Evolutionary conservation across 1,284 basidiomycete species (phyloP).

Genomic region (Entoloma clypeatum): DNA sequence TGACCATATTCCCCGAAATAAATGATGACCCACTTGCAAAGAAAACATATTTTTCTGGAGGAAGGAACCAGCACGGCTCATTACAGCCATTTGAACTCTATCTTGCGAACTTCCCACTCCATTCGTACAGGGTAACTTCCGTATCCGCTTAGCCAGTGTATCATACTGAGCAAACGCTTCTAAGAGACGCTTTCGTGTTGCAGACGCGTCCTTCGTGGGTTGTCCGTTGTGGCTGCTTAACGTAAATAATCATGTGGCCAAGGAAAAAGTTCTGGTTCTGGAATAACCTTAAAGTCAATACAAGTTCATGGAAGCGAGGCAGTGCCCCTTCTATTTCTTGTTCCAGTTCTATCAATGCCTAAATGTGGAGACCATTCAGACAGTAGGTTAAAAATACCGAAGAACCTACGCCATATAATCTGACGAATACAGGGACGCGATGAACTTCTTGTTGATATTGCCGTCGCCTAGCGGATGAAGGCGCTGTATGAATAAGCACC

Average conservation of each 20-base stretch:
- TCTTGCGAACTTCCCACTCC: conserved; percentile 73
- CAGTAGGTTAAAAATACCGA: background rate
- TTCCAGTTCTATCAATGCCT: conserved; percentile 77
- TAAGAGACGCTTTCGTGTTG: conserved; percentile 74
- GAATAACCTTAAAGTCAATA: conserved; percentile 46
- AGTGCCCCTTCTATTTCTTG: conserved; percentile 48
- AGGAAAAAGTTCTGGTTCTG: conserved; percentile 19
- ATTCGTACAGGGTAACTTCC: conserved; percentile 58
- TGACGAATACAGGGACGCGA: conserved; percentile 59
- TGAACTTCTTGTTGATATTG: conserved; percentile 74
- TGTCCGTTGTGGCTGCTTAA: conserved; percentile 50
- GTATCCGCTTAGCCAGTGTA: conserved; percentile 80
- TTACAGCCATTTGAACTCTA: conserved; percentile 79
- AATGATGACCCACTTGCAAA: conserved; percentile 50
- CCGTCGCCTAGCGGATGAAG: conserved; percentile 58
- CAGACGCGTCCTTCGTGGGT: conserved; percentile 64
- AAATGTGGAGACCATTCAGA: conserved; percentile 4
- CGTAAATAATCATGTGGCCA: conserved; percentile 36
- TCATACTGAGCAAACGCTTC: conserved; percentile 89
- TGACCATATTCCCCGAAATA: background rate
- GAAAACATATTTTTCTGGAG: conserved; percentile 88
- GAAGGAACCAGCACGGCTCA: conserved; percentile 75
- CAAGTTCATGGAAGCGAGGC: conserved; percentile 48
- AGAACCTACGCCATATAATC: conserved; percentile 61
- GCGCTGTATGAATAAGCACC: conserved; percentile 3